These are phyloP conservation scores for Effrenium voratum DNA, from an alignment of 73 alveolate species.

Conservation along the genomic window DNA sequence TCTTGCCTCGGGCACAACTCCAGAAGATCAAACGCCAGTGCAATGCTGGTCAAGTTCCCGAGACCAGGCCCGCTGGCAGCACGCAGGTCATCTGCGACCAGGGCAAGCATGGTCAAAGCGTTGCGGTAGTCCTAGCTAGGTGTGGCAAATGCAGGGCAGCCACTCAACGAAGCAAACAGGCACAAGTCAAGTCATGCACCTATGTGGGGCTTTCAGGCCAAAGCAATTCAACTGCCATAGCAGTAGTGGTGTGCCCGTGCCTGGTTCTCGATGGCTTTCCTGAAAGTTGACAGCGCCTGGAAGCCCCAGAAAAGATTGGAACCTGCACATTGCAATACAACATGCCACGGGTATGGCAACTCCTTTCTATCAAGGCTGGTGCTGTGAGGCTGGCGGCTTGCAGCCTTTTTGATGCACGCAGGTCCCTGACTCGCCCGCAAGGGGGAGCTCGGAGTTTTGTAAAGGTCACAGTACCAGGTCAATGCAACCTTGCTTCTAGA, in stretches of 20 bases:
- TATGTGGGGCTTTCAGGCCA: neutral
- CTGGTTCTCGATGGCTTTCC: constrained; percentile 62
- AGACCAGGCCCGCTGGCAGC: neutral
- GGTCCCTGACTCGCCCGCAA: no score
- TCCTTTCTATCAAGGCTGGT: no score
- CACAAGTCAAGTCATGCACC: neutral
- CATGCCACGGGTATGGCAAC: no score
- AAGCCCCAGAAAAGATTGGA: no score
- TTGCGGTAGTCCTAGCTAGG: constrained; percentile 60
- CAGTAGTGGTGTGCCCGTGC: neutral
- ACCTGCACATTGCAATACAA: no score
- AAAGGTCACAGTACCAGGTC: no score
- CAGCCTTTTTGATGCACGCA: no score
- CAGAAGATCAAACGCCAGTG: neutral
- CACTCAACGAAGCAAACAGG: neutral
- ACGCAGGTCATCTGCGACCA: constrained; percentile 59
- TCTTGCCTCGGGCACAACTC: neutral
- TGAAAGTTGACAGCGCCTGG: constrained; percentile 71
- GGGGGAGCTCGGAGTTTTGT: no score
- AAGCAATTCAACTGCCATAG: neutral
- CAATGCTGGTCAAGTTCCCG: neutral
- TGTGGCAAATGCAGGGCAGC: neutral
- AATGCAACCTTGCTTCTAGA: no score
- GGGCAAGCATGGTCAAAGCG: constrained; percentile 53
- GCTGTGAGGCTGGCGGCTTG: no score